Percentiles rank a stretch among this genome's conserved stretches.
Evolutionary conservation across 2,329 filamentous ascomycete species (phyloP).

Genomic region (Samsoniella hepiali): DNA sequence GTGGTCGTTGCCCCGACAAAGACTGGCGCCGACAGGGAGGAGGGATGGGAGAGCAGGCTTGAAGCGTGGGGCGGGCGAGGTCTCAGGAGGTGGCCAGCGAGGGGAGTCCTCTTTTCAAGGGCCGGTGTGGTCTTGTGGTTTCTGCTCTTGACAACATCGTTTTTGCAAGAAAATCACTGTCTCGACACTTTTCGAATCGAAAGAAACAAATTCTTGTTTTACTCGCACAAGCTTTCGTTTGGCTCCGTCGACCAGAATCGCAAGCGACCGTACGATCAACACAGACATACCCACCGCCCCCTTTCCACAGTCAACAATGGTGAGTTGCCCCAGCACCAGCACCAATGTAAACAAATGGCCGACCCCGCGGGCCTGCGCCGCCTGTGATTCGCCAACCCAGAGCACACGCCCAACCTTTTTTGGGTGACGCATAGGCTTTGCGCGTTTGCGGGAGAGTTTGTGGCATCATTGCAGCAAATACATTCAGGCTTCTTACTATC

Average conservation of each 20-base stretch:
- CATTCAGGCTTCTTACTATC: not conserved
- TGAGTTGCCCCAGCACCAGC: slow-evolving; percentile 37
- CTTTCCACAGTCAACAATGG: slow-evolving; percentile 30
- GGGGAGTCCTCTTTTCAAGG: slow-evolving; percentile 10
- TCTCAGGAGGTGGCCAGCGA: slow-evolving; percentile 16
- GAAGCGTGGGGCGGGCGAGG: slow-evolving; percentile 13
- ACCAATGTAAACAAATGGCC: slow-evolving; percentile 32
- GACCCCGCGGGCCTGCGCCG: slow-evolving; percentile 27
- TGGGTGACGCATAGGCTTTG: slow-evolving; percentile 1
- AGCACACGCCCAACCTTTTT: slow-evolving; percentile 3
- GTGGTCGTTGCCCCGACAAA: slow-evolving; percentile 35
- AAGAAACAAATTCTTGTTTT: not conserved
- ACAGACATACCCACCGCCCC: slow-evolving; percentile 20
- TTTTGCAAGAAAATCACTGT: not conserved
- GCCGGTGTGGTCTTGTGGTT: slow-evolving; percentile 2
- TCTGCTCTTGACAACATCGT: slow-evolving; percentile 17
- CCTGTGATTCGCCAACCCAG: slow-evolving; percentile 33
- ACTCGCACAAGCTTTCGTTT: not conserved
- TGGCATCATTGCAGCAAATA: slow-evolving; percentile 1
- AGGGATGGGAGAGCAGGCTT: slow-evolving; percentile 1
- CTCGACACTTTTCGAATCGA: not conserved
- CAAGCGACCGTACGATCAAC: slow-evolving; percentile 9
- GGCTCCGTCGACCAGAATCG: not conserved
- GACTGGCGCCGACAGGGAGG: slow-evolving; percentile 24
- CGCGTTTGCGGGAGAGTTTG: slow-evolving; percentile 2